These are phyloP conservation scores for Neurospora sp. DNA, from an alignment of 2,329 filamentous ascomycete genomes.

Conservation along the genomic window DNA sequence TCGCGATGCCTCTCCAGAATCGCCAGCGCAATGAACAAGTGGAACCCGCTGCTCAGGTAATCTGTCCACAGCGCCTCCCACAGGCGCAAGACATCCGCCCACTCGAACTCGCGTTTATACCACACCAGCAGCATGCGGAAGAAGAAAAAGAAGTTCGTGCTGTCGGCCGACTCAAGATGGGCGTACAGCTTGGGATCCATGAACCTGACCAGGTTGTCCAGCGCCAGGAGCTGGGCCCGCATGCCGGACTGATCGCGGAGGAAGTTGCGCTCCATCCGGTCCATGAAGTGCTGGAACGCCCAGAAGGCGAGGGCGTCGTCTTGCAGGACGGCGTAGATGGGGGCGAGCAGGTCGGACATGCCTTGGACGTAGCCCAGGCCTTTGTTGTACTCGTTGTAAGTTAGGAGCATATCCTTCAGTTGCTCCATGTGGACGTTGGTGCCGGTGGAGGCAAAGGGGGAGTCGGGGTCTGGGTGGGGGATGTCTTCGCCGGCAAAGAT, in stretches of 20 bases:
- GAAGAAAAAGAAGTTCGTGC: slow-evolving; percentile 99
- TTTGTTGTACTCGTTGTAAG: slow-evolving; percentile 96
- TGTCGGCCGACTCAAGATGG: slow-evolving; percentile 81
- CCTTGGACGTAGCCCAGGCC: slow-evolving; percentile 96
- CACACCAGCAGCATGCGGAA: slow-evolving; percentile 98
- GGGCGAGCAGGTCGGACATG: slow-evolving; percentile 93
- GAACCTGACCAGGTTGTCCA: slow-evolving; percentile 91
- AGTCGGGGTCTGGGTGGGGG: slow-evolving; percentile 90
- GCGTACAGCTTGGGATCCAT: slow-evolving; percentile 93
- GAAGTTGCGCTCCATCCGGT: slow-evolving; percentile 96
- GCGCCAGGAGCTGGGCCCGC: slow-evolving; percentile 78
- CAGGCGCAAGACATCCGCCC: slow-evolving; percentile 73
- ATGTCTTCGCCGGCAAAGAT: slow-evolving; percentile 95
- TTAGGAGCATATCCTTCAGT: slow-evolving; percentile 98
- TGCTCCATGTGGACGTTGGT: slow-evolving; percentile 98
- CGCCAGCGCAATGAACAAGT: slow-evolving; percentile 85
- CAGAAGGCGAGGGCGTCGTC: slow-evolving; percentile 96
- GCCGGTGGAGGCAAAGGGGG: slow-evolving; percentile 82
- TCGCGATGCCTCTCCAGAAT: slow-evolving; percentile 94
- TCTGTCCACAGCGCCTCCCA: slow-evolving; percentile 97
- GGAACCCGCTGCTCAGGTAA: slow-evolving; percentile 78
- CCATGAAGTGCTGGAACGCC: slow-evolving; percentile 94
- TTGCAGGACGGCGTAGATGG: slow-evolving; percentile 94
- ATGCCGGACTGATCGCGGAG: slow-evolving; percentile 92
- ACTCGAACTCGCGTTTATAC: slow-evolving; percentile 96